phyloP scores from a whole-genome alignment of 495 filamentous ascomycete species.

The Penicillium samsonianum region DNA sequence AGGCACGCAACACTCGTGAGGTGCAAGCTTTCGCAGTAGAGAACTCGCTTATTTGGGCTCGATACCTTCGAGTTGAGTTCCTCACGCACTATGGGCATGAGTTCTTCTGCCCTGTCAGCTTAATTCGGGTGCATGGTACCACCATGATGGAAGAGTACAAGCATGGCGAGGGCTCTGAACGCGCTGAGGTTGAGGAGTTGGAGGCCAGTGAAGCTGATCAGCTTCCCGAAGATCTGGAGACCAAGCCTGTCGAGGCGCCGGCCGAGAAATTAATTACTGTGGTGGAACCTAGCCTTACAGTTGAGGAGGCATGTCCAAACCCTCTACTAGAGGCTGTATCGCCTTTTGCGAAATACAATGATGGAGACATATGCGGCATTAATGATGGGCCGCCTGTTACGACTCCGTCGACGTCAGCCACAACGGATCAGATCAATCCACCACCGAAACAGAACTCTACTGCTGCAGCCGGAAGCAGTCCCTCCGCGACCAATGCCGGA shows the following conservation, averaged over 20 bases:
- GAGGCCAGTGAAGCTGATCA: slow-evolving; percentile 41
- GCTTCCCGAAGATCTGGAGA: slow-evolving; percentile 16
- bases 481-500: slow-evolving; percentile 14
- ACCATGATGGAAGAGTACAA: slow-evolving; percentile 95
- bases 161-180: slow-evolving; percentile 67
- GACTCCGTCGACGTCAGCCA: slow-evolving; percentile 12
- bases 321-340: slow-evolving; percentile 17
- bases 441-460: slow-evolving; percentile 17
- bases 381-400: slow-evolving; percentile 17
- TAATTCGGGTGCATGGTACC: slow-evolving; percentile 90
- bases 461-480: slow-evolving; percentile 1
- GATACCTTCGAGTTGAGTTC: slow-evolving; percentile 89
- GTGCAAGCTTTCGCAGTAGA: slow-evolving; percentile 92
- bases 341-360: slow-evolving; percentile 15
- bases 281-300: slow-evolving; percentile 7
- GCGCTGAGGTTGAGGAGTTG: slow-evolving; percentile 54
- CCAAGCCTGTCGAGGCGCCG: slow-evolving; percentile 6
- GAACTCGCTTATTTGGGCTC: slow-evolving; percentile 92
- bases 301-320: slow-evolving; percentile 20
- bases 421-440: slow-evolving; percentile 10
- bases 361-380: slow-evolving; percentile 23
- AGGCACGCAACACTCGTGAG: slow-evolving; percentile 87
- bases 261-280: slow-evolving; percentile 6
- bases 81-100: slow-evolving; percentile 93
- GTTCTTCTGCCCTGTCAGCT: slow-evolving; percentile 90